Evolutionary conservation across 768 basidiomycete genomes (phyloP).

Genomic region (Royoungia palumana): DNA sequence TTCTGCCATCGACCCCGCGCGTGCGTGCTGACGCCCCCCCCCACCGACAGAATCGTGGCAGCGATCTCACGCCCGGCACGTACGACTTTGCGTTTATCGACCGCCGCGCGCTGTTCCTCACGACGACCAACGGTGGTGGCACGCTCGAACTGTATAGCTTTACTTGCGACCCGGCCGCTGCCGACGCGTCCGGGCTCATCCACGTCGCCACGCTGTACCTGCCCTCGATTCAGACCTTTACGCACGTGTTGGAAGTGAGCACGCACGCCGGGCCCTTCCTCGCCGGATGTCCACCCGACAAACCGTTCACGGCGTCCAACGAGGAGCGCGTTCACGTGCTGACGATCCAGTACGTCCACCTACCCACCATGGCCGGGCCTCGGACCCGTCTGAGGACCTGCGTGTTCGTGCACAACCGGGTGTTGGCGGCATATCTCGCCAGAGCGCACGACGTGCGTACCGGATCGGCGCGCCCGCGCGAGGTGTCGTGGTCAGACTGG

Average conservation of each 20-base stretch:
- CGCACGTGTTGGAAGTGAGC: constrained; percentile 14
- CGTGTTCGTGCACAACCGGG: constrained; percentile 34
- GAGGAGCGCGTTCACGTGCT: constrained; percentile 22
- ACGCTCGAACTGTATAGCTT: constrained; percentile 45
- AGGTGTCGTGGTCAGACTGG: constrained; percentile 38
- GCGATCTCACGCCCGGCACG: constrained; percentile 25
- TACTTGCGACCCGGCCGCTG: constrained; percentile 6
- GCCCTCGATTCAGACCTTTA: constrained; percentile 8
- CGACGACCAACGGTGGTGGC: constrained; percentile 33
- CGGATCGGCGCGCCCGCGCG: neutral
- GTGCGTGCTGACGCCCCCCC: neutral
- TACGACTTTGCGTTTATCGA: constrained; percentile 50
- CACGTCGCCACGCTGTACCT: constrained; percentile 20
- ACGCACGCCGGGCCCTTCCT: constrained; percentile 37
- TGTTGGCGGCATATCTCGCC: constrained; percentile 21
- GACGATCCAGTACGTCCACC: constrained; percentile 21
- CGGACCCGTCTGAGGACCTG: constrained; percentile 16
- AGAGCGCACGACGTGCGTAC: neutral
- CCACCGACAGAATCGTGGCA: constrained; percentile 31
- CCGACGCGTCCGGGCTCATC: neutral
- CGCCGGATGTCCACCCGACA: constrained; percentile 20
- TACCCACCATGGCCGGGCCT: neutral
- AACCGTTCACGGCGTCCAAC: constrained; percentile 27
- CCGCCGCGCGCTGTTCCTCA: constrained; percentile 41
- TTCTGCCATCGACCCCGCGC: neutral